Base-by-base conservation (phyloP, 2,329 filamentous ascomycete genomes). In the Diaporthe eres region DNA sequence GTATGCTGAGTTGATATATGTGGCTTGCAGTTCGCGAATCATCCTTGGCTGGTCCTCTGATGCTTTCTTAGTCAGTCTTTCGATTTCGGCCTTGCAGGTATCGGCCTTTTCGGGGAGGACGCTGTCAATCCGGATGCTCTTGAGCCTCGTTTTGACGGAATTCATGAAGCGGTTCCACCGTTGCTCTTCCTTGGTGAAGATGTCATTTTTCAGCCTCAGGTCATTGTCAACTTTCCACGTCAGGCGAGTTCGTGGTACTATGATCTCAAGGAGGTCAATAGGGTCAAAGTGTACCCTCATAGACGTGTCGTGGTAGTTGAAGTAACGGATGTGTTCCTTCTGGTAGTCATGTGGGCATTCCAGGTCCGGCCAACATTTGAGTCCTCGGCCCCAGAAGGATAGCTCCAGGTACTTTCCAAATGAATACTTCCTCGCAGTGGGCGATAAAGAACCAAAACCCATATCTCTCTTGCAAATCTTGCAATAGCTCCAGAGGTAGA, bases 191-290 rank as follows among this genome's bases (percentile, higher is more conserved):
- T 93, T 94, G 31, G 88, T 88, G 82, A 94, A 99, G 44, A 98
- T 92, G 34, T 98, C 95, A 80, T 99, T 99, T 84, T 98, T 98
- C 80, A 99, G 89, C 78, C 90, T 94, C 67, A 99, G 86, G 82
- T 99, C 97, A 78, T 97, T 94, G 79, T 98, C 96, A 37, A 99
- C 97, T 83, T 98, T 98, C 96, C 97, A 99, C 0, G 96, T 98
- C 71, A 99, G 94, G 74, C 94, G 92, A 37, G 95, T 92, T 74
- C 96, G 91, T 2, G 97, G 97, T 2, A 98, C 97, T 71, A 98
- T 93, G 76, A 99, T 96, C 83, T 99, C 97, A 51, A 98, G 92
- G 10, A 99, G 90, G 79, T 97, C 95, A 75, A 99, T 96, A 0
- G 94, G 91, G 80, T 98, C 97, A 84, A 97, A 98, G 82, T 98